phyloP scores from a whole-genome alignment of 345 rosid genomes.

The Firmiana major region DNA sequence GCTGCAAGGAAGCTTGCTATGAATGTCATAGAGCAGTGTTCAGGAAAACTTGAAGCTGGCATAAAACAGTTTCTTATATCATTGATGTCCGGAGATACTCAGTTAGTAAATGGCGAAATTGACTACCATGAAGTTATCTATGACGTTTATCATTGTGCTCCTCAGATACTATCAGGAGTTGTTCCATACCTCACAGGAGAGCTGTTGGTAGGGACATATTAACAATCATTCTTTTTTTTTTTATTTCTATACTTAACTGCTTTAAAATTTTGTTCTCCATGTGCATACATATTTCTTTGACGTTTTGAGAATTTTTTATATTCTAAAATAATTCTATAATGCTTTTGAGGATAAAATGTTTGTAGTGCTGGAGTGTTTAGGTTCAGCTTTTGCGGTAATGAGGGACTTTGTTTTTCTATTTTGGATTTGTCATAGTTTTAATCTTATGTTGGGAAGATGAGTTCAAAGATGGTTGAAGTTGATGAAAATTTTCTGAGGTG shows the following conservation, averaged over 20 bases:
- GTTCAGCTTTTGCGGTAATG: background rate
- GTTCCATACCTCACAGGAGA: constrained; percentile 92
- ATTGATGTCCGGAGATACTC: constrained; percentile 78
- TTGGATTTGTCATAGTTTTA: background rate
- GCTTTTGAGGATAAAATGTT: background rate
- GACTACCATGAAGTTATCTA: constrained; percentile 89
- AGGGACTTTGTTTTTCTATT: background rate
- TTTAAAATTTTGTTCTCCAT: background rate
- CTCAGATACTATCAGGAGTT: constrained; percentile 79
- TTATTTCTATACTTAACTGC: background rate
- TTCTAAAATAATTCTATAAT: background rate
- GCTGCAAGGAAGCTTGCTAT: constrained; percentile 86
- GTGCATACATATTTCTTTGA: background rate
- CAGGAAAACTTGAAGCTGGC: constrained; percentile 78
- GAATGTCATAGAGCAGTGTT: constrained; percentile 82
- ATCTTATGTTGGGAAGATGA: background rate
- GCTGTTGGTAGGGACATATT: constrained; percentile 63
- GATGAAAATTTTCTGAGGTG: constrained; percentile 22
- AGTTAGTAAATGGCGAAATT: constrained; percentile 45
- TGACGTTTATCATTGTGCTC: constrained; percentile 79
- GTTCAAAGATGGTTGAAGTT: background rate
- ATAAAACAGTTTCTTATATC: constrained; percentile 86
- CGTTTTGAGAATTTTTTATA: background rate
- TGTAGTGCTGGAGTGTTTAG: background rate
- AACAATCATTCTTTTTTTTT: background rate